Base-by-base conservation (phyloP, 495 filamentous ascomycete species). In the Tuber aestivum region DNA sequence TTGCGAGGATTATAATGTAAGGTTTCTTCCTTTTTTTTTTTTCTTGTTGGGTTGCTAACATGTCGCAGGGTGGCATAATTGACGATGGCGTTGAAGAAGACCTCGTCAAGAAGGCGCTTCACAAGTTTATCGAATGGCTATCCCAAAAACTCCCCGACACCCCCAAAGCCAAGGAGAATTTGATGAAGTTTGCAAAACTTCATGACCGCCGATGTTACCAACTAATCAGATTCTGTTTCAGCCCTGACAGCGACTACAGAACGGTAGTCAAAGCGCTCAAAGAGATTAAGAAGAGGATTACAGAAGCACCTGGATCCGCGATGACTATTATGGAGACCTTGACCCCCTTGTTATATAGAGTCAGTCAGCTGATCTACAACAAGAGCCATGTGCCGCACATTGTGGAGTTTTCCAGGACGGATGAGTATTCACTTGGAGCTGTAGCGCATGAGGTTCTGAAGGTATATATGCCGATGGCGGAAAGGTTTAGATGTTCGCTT, bases 201-300 rank as follows among this genome's bases (percentile, higher is more conserved):
- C 93, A 97, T 80, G 94, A 99, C 83, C 91, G 95, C 61, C 91
- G 96, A 71, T 92, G 89, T 80, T 98, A 97, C 82, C 92, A 95
- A 82, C 88, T 98, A 18, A 90, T 97, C 74, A 89, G 90, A 41
- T 97, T 93, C 83, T 90, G 92, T 69, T 92, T 95, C 84, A 90
- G 89, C 41, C 90, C 91, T n/a, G 91, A 93, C 69, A 94, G 92
- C 77, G 95, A 98, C 79, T 97, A 97, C 83, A 91, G 93, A 75
- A 97, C 92, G 21, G 92, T 97, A 61, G 88, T 91, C 72, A 94
- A 93, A 78, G 92, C 94, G 27, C 91, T 97, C 73, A 97, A 92
- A 83, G 95, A 98, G 85, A 87, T 98, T 23, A 89, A 90, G 38
- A 94, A 94, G 84, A 89, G 95, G 50, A 86, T 96, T 42, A 91